Conservation (phyloP, 1,284 basidiomycete species). For the Wolfiporia cocos region DNA sequence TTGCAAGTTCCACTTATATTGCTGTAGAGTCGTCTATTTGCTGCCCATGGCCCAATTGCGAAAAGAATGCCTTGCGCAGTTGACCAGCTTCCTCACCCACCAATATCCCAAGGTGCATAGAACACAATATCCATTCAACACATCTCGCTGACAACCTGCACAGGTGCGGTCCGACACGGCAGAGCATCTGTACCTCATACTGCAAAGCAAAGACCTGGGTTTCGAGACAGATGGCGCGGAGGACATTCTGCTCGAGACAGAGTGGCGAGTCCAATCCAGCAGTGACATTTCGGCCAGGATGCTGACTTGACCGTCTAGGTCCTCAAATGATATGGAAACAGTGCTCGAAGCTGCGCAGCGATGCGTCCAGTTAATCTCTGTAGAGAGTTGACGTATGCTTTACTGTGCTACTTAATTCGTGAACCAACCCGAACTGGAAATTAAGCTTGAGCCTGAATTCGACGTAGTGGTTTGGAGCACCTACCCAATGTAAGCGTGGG, state of each 20-base stretch:
- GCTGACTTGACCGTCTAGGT: slow-evolving; percentile 14
- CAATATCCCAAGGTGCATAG: slow-evolving; percentile 65
- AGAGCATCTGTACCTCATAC: slow-evolving; percentile 72
- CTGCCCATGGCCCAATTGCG: slow-evolving; percentile 46
- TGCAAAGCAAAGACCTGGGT: slow-evolving; percentile 64
- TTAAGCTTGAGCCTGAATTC: too few species aligned
- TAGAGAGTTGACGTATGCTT: background rate
- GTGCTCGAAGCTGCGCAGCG: slow-evolving; percentile 17
- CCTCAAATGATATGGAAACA: slow-evolving; percentile 12
- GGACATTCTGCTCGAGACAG: slow-evolving; percentile 73
- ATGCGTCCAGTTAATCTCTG: slow-evolving; percentile 15
- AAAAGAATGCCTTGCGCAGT: slow-evolving; percentile 35
- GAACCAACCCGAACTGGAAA: too few species aligned
- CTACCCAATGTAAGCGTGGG: slow-evolving; percentile 11
- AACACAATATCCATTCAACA: background rate
- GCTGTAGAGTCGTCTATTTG: slow-evolving; percentile 54
- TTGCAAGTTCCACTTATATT: background rate
- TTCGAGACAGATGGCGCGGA: slow-evolving; percentile 67
- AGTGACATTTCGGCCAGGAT: too few species aligned
- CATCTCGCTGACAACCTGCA: background rate
- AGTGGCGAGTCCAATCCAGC: too few species aligned
- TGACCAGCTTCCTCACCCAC: slow-evolving; percentile 67
- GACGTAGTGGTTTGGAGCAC: background rate
- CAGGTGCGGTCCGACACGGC: slow-evolving; percentile 77
- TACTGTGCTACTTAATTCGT: too few species aligned